A percentile compares a stretch with the other conserved stretches of the same genome.
Conservation (phyloP, 345 rosid species). For the Populus davidiana region DNA sequence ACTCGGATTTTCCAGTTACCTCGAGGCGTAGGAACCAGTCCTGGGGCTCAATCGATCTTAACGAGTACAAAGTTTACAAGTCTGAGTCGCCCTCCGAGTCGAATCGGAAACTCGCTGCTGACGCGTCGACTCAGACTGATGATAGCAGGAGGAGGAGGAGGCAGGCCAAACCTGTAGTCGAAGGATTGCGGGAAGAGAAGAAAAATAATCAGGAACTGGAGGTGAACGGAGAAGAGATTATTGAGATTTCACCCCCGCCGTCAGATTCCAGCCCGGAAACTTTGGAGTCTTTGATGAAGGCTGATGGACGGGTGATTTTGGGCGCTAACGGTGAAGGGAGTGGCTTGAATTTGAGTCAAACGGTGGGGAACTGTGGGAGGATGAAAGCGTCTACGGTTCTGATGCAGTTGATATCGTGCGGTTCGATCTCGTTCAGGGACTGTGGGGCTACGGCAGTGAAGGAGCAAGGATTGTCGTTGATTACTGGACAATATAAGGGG, state of each 20-base stretch:
- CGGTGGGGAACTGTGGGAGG: slow-evolving; percentile 53
- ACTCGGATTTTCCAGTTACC: slow-evolving; percentile 36
- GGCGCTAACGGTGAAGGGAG: slow-evolving; percentile 6
- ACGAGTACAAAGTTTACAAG: slow-evolving; percentile 75
- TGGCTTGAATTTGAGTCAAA: slow-evolving; percentile 27
- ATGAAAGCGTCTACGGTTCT: slow-evolving; percentile 73
- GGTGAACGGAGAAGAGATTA: slow-evolving; percentile 54
- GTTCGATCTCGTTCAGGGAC: slow-evolving; percentile 74
- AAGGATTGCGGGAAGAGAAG: slow-evolving; percentile 14
- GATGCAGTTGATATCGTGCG: slow-evolving; percentile 93
- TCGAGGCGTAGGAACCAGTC: slow-evolving; percentile 71
- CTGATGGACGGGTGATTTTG: slow-evolving; percentile 61
- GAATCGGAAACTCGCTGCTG: slow-evolving; percentile 52
- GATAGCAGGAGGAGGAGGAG: slow-evolving; percentile 58
- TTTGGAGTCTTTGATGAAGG: slow-evolving; percentile 72
- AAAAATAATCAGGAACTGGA: slow-evolving; percentile 28
- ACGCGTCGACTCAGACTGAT: slow-evolving; percentile 90
- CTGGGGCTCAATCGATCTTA: slow-evolving; percentile 75
- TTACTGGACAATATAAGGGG: slow-evolving; percentile 40
- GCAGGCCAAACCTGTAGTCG: slow-evolving; percentile 15
- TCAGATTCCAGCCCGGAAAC: slow-evolving; percentile 97
- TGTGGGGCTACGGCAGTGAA: slow-evolving; percentile 57
- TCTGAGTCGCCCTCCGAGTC: slow-evolving; percentile 56
- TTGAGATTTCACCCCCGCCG: slow-evolving; percentile 91
- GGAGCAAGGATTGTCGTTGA: slow-evolving; percentile 61